phyloP scores from a whole-genome alignment of 768 basidiomycete genomes.

The Vararia minispora region DNA sequence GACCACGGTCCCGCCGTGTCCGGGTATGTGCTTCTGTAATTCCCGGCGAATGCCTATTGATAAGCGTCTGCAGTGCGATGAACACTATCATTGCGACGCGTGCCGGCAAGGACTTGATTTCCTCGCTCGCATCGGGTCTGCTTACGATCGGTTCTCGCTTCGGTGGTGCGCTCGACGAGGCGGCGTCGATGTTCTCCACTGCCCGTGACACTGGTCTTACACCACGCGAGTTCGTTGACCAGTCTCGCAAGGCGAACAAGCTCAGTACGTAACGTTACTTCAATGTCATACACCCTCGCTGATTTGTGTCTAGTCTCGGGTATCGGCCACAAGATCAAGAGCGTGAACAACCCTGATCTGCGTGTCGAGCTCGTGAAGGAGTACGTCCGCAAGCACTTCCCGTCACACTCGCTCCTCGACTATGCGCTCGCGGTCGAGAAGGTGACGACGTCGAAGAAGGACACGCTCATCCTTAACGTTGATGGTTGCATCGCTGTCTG shows the following conservation, averaged over 20 bases:
- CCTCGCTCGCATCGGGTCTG: conserved; percentile 90
- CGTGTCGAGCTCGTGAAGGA: conserved; percentile 93
- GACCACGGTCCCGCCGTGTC: conserved; percentile 98
- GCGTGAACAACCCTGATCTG: conserved; percentile 89
- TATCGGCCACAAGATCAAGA: conserved; percentile 99
- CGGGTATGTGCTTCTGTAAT: conserved; percentile 28
- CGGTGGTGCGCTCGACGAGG: conserved; percentile 97
- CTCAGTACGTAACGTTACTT: conserved; percentile 56
- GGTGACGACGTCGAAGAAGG: conserved; percentile 96
- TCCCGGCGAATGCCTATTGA: conserved; percentile 1
- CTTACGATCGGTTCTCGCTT: conserved; percentile 97
- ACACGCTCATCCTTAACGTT: conserved; percentile 94
- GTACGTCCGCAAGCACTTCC: conserved; percentile 94
- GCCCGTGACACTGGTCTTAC: conserved; percentile 88
- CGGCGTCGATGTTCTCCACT: conserved; percentile 88
- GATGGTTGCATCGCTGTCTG: conserved; percentile 94
- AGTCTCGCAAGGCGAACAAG: conserved; percentile 86
- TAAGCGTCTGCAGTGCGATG: conserved; percentile 55
- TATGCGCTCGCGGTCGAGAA: conserved; percentile 96
- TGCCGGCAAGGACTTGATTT: conserved; percentile 98
- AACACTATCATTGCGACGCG: conserved; percentile 98
- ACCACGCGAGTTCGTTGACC: conserved; percentile 97
- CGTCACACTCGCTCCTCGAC: conserved; percentile 83
- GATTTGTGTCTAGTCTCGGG: conserved; percentile 55
- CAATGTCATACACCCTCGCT: background rate